These are phyloP conservation scores for Capsicum baccatum DNA, from an alignment of 257 asterid species.

Conservation along the genomic window DNA sequence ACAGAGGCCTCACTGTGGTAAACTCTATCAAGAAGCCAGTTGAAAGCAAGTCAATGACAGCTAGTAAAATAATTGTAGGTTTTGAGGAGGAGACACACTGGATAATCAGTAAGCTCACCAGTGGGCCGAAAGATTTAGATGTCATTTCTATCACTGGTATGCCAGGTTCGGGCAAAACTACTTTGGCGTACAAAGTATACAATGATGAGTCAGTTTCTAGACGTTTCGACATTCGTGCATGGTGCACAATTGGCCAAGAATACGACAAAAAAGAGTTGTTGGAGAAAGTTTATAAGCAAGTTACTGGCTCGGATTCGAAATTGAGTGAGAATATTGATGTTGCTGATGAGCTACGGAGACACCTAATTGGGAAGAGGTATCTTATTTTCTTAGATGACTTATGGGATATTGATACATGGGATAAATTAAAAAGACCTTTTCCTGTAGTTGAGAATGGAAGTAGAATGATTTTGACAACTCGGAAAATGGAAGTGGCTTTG, in stretches of 20 bases:
- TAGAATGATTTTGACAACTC: conserved; percentile 30
- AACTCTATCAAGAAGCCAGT: background rate
- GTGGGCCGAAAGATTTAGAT: background rate
- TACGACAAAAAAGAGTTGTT: background rate
- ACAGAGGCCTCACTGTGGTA: background rate
- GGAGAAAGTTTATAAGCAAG: background rate
- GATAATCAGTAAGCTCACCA: background rate
- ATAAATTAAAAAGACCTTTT: conserved; percentile 22
- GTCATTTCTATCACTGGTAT: conserved; percentile 26
- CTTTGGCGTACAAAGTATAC: conserved; percentile 27
- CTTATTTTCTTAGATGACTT: conserved; percentile 39
- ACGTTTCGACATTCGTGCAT: conserved; percentile 27
- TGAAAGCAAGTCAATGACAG: background rate
- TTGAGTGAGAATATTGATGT: background rate
- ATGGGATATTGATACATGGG: conserved; percentile 32
- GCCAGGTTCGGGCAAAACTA: conserved; percentile 22
- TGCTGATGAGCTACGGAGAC: conserved; percentile 16
- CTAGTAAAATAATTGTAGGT: conserved; percentile 7
- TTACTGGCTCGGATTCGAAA: background rate
- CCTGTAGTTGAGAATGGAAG: background rate
- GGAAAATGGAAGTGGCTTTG: background rate
- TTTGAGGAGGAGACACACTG: conserved; percentile 15
- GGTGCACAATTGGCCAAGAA: conserved; percentile 18
- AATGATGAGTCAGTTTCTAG: background rate
- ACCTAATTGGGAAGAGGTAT: conserved; percentile 25